Evolutionary conservation across 2,329 filamentous ascomycete species (phyloP), one percentile per base, ranked within the genome.

Genomic region (Colletotrichum truncatum): DNA sequence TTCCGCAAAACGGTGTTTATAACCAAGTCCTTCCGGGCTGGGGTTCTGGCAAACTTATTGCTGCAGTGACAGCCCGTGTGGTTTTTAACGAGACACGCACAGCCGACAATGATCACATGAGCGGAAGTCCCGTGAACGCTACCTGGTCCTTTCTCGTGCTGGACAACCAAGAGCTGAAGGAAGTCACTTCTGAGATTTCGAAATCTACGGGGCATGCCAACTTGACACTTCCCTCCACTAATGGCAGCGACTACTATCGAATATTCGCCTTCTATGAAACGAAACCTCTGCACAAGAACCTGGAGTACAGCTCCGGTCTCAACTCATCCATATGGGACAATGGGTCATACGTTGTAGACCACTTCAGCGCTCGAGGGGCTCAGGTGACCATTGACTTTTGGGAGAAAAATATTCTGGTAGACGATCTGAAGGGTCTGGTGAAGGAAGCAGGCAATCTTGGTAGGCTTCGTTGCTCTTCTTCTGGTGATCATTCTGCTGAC

Each of bases 341-440:
- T n/a, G 72, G 71, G 0, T 73, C 72, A 0, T 71, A 66, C 62
- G 56, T 43, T 4, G 69, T 71, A 4, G 70, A 74, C 16, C 78
- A 82, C 67, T 82, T 78, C 67, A 77, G 70, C 16, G 64, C 70
- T 16, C 48, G 45, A 2, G 81, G 80, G 3, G 80, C 80, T 0
- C 67, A 74, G 43, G 70, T 72, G 0, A 70, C 73, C 1, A 76
- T 71, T 0, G 63, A 76, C 8, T 82, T 81, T 60, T 79, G 75
- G 75, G 76, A 81, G 28, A 57, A 81, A 14, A 70, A 78, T 21
- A 69, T 82, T 9, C 67, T 82, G 1, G 68, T 68, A 4, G 72
- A 75, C 46, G 73, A 73, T 1, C 70, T 73, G 2, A 72, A 68
- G 21, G 68, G 74, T 7, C 67, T 77, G 3, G 52, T 81, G 3